These are phyloP conservation scores for Nicotiana attenuata DNA, from an alignment of 257 asterid species.

Conservation along the genomic window DNA sequence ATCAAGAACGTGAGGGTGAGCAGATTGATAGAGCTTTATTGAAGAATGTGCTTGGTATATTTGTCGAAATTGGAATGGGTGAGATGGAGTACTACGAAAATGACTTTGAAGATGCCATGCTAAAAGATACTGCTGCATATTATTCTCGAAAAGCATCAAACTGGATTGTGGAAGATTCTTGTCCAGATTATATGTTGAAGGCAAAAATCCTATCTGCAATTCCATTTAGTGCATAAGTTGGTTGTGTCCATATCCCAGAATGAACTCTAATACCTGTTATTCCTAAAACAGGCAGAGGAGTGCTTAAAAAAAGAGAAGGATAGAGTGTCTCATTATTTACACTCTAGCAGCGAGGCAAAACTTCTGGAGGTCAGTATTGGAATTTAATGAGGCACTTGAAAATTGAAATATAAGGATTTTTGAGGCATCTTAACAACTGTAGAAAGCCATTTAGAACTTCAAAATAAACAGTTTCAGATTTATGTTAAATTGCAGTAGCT, in stretches of 20 bases:
- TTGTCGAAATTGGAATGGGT: conserved; percentile 42
- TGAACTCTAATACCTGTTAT: background rate
- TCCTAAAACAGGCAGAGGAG: conserved; percentile 40
- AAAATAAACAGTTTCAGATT: background rate
- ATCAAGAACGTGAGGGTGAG: conserved; percentile 40
- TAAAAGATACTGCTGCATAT: conserved; percentile 38
- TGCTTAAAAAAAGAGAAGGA: conserved; percentile 53
- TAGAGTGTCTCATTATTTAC: conserved; percentile 46
- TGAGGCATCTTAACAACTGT: background rate
- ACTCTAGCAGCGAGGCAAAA: conserved; percentile 39
- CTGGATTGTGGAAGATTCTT: conserved; percentile 55
- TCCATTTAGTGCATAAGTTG: background rate
- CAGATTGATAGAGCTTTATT: conserved; percentile 42
- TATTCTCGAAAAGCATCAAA: conserved; percentile 57
- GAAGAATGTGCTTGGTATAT: conserved; percentile 45
- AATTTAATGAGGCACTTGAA: background rate
- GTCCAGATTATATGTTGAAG: conserved; percentile 60
- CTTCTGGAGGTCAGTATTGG: conserved; percentile 43
- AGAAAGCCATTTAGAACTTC: background rate
- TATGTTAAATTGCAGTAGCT: background rate
- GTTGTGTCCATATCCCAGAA: background rate
- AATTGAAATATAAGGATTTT: background rate
- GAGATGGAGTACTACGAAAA: conserved; percentile 27
- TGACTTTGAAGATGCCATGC: conserved; percentile 45
- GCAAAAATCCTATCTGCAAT: conserved; percentile 17